Evolutionary conservation across 495 filamentous ascomycete genomes (phyloP).

Genomic region (Oidiodendron maius): DNA sequence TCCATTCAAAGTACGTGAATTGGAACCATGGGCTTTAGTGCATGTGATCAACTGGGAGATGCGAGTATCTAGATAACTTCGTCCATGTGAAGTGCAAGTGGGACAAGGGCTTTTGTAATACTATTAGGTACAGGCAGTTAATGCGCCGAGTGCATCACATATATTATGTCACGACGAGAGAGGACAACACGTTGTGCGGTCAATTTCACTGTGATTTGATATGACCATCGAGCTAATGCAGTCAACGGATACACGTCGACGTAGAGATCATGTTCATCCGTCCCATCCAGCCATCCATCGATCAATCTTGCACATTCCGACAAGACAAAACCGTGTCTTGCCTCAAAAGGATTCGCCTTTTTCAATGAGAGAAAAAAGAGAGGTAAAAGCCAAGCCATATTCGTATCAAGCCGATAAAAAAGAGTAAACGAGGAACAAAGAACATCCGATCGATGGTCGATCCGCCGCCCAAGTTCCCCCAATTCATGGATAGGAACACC

Average conservation of each 20-base stretch:
- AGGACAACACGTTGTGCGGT: neutral
- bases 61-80: too few relatives aligned
- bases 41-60: too few relatives aligned
- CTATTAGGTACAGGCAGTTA: too few relatives aligned
- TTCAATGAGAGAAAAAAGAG: neutral
- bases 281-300: neutral
- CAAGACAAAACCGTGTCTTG: neutral
- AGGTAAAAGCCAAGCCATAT: neutral
- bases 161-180: neutral
- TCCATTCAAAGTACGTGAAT: too few relatives aligned
- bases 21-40: too few relatives aligned
- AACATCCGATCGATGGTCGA: neutral
- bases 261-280: neutral
- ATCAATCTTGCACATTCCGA: neutral
- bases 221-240: neutral
- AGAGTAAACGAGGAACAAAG: constrained; percentile 1
- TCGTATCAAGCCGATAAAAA: neutral
- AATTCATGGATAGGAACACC: constrained; percentile 6
- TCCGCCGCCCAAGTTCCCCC: neutral
- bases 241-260: neutral
- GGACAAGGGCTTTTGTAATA: too few relatives aligned
- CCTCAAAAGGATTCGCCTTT: neutral
- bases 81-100: too few relatives aligned
- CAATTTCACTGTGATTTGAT: neutral
- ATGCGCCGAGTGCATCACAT: too few relatives aligned